Base-by-base conservation (phyloP, 2,329 filamentous ascomycete species). In the Hypomyces perniciosus region DNA sequence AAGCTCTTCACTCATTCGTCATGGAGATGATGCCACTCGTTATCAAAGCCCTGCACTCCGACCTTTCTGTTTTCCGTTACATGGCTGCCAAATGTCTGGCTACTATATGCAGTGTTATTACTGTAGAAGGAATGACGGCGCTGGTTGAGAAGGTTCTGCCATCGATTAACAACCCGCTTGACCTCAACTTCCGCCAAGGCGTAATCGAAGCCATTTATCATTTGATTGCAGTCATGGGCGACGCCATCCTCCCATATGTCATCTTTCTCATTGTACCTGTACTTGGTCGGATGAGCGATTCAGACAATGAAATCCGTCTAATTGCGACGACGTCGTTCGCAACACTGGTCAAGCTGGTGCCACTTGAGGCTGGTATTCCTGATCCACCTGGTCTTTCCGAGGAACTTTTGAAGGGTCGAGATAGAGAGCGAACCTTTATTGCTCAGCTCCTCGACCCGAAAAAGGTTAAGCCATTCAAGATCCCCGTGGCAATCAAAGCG, bases 231-330 rank as follows among this genome's bases (percentile, higher is more conserved):
- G 91, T 96, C 46, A 99, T 99, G 93, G 93, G 95, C 55, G 93
- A 97, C 65, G 81, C 83, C 35, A 99, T 99, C 51, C 72, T 99
- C 30, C 93, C 95, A 3, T 99, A 99, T 63, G 93, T 99, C 56
- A 96, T 99, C 62, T 99, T 99, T 81, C 81, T 99, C 57, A 95
- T 99, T 53, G 95, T 97, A 9, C 93, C 93, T 10, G 93, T 99
- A 4, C 79, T 99, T 46, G 93, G 93, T 48, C 85, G 93, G 41
- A 99, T 99, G 93, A 97, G 93, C 65, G 93, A 99, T 67, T 95
- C 92, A 0, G 92, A 99, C 65, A 92, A 95, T 57, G 93, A 97
- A 64, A 88, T 99, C 48, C 86, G 93, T 48, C 79, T 97, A 6
- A 86, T 99, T 50, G 90, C 93, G 4, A 99, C 93, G 0, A 99